Conservation (phyloP, 495 filamentous ascomycete genomes). For the Barbatosphaeria neglecta region DNA sequence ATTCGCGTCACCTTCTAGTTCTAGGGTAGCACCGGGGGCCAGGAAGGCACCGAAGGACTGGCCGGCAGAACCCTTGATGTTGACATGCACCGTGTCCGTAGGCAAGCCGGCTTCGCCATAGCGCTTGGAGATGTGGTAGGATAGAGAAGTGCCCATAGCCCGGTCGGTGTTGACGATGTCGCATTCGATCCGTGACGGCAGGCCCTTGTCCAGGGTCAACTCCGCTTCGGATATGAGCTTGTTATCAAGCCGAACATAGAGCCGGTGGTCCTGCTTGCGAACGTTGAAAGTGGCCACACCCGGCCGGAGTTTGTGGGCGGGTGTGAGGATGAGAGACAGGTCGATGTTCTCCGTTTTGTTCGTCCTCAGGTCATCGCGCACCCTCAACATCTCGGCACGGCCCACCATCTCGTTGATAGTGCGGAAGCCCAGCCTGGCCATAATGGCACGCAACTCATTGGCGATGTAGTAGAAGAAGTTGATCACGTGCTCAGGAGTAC, state of each 20-base stretch:
- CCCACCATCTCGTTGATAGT: conserved; percentile 99
- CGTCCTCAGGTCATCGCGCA: conserved; percentile 79
- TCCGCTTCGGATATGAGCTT: conserved; percentile 98
- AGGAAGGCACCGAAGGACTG: conserved; percentile 97
- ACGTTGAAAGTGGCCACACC: conserved; percentile 98
- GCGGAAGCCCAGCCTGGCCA: conserved; percentile 91
- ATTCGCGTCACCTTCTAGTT: conserved; percentile 95
- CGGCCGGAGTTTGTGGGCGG: conserved; percentile 89
- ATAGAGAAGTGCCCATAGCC: conserved; percentile 86
- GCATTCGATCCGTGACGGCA: conserved; percentile 90
- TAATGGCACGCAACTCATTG: conserved; percentile 96
- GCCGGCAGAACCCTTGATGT: conserved; percentile 96
- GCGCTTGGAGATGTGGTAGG: conserved; percentile 88
- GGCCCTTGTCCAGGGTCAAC: conserved; percentile 88
- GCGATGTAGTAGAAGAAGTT: conserved; percentile 99
- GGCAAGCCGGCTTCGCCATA: conserved; percentile 88
- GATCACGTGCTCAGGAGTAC: conserved; percentile 94
- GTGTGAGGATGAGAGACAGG: conserved; percentile 88
- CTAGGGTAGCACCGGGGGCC: conserved; percentile 87
- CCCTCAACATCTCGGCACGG: conserved; percentile 74
- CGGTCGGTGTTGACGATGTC: conserved; percentile 99
- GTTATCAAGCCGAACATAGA: conserved; percentile 93
- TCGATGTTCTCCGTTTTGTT: conserved; percentile 91
- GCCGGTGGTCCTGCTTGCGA: conserved; percentile 90
- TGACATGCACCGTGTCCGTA: conserved; percentile 91